Conservation (phyloP, 2,329 filamentous ascomycete species). For the Hypoxylon sp. region DNA sequence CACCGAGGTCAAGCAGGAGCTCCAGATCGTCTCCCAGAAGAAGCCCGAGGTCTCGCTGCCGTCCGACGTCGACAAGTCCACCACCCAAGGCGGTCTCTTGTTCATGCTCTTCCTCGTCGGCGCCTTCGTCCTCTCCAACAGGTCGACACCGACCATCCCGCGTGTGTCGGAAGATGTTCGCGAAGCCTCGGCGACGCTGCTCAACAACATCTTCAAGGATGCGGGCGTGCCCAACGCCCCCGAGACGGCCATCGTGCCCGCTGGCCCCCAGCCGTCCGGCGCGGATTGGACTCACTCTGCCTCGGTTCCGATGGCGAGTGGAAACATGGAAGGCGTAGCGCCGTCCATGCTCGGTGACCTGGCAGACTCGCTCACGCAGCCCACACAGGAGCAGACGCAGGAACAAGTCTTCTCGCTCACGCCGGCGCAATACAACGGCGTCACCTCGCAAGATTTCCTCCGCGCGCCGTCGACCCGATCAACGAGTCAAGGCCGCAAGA, state of each 20-base stretch:
- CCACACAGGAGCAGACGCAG: constrained; percentile 84
- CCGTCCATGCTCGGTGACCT: constrained; percentile 72
- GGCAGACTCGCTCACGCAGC: constrained; percentile 73
- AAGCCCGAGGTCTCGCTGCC: constrained; percentile 59
- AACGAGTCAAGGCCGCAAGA: constrained; percentile 72
- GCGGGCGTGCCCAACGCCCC: constrained; percentile 66
- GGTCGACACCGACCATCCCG: constrained; percentile 74
- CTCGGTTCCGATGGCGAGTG: constrained; percentile 52
- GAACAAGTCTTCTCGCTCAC: constrained; percentile 90
- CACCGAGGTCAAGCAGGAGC: constrained; percentile 67
- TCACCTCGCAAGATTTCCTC: constrained; percentile 78
- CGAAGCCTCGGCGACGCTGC: constrained; percentile 77
- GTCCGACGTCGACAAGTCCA: constrained; percentile 66
- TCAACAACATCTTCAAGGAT: constrained; percentile 85
- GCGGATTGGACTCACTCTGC: constrained; percentile 55
- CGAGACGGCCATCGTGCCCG: constrained; percentile 52
- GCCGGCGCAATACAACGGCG: constrained; percentile 85
- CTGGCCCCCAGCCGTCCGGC: constrained; percentile 63
- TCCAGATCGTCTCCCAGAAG: constrained; percentile 62
- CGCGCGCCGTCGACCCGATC: constrained; percentile 63
- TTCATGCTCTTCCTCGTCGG: constrained; percentile 97
- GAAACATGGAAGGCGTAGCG: constrained; percentile 58
- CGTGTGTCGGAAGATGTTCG: constrained; percentile 83
- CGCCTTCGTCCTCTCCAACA: constrained; percentile 92
- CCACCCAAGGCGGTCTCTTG: constrained; percentile 82